Evolutionary conservation across 371 early-diverging fungal species (phyloP).

Genomic region (Mortierella sp.): DNA sequence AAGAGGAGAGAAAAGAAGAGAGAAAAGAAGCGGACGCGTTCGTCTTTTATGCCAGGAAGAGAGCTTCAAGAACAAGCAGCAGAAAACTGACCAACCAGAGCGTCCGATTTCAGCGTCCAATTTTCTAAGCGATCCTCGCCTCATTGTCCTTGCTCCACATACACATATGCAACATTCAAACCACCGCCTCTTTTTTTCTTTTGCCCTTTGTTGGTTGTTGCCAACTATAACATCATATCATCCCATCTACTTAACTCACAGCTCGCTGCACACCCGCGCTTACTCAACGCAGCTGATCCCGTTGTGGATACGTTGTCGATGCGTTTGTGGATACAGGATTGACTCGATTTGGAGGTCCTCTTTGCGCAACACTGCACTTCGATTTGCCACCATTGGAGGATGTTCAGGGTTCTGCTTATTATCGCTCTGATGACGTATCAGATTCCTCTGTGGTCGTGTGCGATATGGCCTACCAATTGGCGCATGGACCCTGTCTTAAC

Average conservation of each 20-base stretch:
- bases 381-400: too few species aligned
- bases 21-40: not conserved
- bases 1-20: not conserved
- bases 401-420: too few species aligned
- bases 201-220: not conserved
- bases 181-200: not conserved
- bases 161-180: not conserved
- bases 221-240: too few species aligned
- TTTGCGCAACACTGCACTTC: too few species aligned
- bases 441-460: not conserved
- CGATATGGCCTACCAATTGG: not conserved
- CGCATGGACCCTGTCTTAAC: conserved; percentile 8
- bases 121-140: not conserved
- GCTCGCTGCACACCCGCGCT: not conserved
- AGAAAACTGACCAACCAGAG: not conserved
- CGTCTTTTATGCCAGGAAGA: not conserved
- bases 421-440: conserved; percentile 12
- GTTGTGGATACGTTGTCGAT: too few species aligned
- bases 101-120: not conserved
- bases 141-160: not conserved
- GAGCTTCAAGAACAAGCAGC: not conserved
- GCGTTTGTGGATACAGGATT: too few species aligned
- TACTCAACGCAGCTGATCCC: not conserved
- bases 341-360: too few species aligned
- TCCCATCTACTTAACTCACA: not conserved